Evolutionary conservation across 2,329 filamentous ascomycete genomes (phyloP), one percentile per base, ranked within the genome.

Genomic region (Colletotrichum sp.): DNA sequence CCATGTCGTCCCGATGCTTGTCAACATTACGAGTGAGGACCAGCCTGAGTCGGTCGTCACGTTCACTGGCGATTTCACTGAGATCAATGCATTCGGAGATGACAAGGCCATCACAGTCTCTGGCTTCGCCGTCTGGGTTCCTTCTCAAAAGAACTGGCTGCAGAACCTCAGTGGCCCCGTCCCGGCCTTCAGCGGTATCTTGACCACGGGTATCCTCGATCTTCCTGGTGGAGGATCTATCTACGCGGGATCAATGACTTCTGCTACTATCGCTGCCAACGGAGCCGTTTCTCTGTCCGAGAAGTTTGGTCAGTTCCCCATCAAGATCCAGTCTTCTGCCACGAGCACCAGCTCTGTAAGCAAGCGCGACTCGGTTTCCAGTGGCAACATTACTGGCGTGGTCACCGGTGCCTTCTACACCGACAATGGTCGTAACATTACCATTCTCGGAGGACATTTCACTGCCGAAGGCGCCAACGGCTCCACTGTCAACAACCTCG

Each of bases 101-200:
- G 93, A 93, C 78, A 84, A 89, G 8, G 90, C 92, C 12, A 89
- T 93, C 32, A 81, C 90, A 10, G 94, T 93, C 1, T 85, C 92
- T 67, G 96, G 96, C 3, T 95, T 99, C 81, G 96, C 95, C 16
- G 89, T 99, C 48, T 99, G 97, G 97, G 93, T 99, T 9, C 95
- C 95, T 5, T 98, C 96, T 5, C 89, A 90, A 77, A 90, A 89
- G 74, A 97, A 97, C 82, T 99, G 97, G 97, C 88, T 99, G 18
- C 92, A 95, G 81, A 97, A 98, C 79, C 86, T 98, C 22, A 84
- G 92, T 44, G 87, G 91, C 8, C 86, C 90, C 9, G 89, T 92
- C 36, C 92, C 95, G 71, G 88, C 91, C 8, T 90, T 98, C 80
- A 89, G 90, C 74, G 98, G 97, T 48, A 87, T 92, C 72, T 89